phyloP scores from a whole-genome alignment of 2,329 filamentous ascomycete species.

The Ophiosphaerella herpotricha region DNA sequence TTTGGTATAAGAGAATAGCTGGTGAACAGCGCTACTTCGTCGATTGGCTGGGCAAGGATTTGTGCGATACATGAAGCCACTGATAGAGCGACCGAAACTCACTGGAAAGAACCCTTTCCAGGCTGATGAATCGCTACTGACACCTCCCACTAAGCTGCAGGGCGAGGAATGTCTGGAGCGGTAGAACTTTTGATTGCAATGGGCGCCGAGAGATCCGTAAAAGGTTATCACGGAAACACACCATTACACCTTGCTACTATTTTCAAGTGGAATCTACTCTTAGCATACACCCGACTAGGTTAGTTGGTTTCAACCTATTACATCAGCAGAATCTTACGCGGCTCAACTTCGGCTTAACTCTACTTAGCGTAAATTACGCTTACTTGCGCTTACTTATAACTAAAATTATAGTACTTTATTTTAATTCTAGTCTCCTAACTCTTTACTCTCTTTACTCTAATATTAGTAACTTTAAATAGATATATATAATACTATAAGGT shows the following conservation, averaged over 20 bases:
- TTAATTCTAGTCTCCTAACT: no score
- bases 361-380: no score
- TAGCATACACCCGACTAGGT: no score
- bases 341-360: no score
- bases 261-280: no score
- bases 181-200: neutral
- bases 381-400: no score
- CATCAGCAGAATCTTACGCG: no score
- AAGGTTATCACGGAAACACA: neutral
- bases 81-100: neutral
- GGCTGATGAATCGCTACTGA: neutral
- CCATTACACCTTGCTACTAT: neutral
- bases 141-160: neutral
- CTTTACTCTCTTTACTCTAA: no score
- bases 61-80: neutral
- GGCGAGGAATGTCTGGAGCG: neutral
- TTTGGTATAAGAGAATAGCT: neutral
- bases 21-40: neutral
- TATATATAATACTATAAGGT: no score
- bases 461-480: no score
- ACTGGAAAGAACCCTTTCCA: neutral
- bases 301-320: no score
- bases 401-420: no score
- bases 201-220: neutral
- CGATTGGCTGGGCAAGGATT: neutral